Evolutionary conservation across 208 protist species (phyloP).

Genomic region (Leishmania arabica): DNA sequence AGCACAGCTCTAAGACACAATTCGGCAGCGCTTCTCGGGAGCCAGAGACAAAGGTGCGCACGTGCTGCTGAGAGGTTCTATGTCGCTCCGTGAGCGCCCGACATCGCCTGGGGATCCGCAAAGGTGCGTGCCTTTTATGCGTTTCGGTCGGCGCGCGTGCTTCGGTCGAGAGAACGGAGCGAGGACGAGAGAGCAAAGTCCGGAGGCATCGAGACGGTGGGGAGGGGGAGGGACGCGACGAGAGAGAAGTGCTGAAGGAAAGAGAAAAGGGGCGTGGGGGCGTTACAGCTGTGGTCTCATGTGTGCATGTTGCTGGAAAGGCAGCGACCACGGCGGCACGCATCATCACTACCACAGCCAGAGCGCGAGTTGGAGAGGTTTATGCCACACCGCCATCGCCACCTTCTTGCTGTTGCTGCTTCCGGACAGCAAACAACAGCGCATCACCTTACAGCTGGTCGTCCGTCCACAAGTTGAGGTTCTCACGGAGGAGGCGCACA

Average conservation of each 20-base stretch:
- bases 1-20: background rate
- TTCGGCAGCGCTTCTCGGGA: background rate
- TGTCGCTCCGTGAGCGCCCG: background rate
- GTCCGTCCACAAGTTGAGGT: slow-evolving; percentile 98
- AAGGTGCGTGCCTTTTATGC: background rate
- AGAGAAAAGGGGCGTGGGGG: slow-evolving; percentile 8
- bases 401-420: background rate
- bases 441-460: slow-evolving; percentile 66
- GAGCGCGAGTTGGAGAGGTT: background rate
- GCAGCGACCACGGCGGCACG: too few species aligned
- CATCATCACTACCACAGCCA: background rate
- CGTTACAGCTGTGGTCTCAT: background rate
- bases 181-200: background rate
- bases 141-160: background rate
- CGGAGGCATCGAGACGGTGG: background rate
- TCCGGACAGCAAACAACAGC: background rate
- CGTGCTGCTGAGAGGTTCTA: background rate
- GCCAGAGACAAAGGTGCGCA: background rate
- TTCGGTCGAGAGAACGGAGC: background rate
- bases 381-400: background rate
- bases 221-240: background rate
- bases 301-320: background rate
- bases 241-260: background rate
- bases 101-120: background rate
- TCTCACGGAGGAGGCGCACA: slow-evolving; percentile 99